Evolutionary conservation across 192 early-diverging fungal species (phyloP).

Genomic region (Lobosporangium transversale): DNA sequence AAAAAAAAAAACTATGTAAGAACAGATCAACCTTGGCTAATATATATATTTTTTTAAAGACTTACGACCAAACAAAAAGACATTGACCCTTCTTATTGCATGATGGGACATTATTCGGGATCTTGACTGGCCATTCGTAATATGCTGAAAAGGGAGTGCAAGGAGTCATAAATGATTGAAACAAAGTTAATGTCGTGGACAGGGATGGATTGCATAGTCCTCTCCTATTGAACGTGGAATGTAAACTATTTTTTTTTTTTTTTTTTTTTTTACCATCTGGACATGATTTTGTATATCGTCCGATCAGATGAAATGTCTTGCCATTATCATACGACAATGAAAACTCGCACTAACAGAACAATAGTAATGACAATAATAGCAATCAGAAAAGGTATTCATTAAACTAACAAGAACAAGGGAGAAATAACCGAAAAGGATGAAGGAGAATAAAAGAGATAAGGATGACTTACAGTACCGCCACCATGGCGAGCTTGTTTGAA

Average conservation of each 20-base stretch:
- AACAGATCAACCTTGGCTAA: not conserved
- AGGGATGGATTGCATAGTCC: too few relatives aligned
- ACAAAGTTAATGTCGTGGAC: too few relatives aligned
- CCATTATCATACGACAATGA: constrained; percentile 68
- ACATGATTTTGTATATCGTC: constrained; percentile 32
- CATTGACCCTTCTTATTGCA: constrained; percentile 13
- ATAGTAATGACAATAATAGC: too few relatives aligned
- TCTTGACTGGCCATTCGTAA: constrained; percentile 36
- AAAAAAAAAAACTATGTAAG: not conserved
- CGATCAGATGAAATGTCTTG: constrained; percentile 57
- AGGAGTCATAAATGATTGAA: too few relatives aligned
- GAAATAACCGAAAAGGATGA: too few relatives aligned
- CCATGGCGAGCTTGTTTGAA: constrained; percentile 13
- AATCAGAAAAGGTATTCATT: too few relatives aligned
- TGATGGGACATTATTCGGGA: constrained; percentile 26
- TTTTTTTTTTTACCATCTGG: constrained; percentile 27
- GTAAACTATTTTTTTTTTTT: too few relatives aligned
- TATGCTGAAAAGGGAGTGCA: constrained; percentile 4
- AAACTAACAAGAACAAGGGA: too few relatives aligned
- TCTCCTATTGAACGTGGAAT: too few relatives aligned
- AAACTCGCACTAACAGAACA: constrained; percentile 72
- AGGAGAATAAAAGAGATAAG: too few relatives aligned
- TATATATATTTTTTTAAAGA: not conserved
- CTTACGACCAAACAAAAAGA: constrained; percentile 56
- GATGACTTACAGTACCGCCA: constrained; percentile 12